Evolutionary conservation across 768 basidiomycete genomes (phyloP).

Genomic region (Coprinopsis marcescibilis): DNA sequence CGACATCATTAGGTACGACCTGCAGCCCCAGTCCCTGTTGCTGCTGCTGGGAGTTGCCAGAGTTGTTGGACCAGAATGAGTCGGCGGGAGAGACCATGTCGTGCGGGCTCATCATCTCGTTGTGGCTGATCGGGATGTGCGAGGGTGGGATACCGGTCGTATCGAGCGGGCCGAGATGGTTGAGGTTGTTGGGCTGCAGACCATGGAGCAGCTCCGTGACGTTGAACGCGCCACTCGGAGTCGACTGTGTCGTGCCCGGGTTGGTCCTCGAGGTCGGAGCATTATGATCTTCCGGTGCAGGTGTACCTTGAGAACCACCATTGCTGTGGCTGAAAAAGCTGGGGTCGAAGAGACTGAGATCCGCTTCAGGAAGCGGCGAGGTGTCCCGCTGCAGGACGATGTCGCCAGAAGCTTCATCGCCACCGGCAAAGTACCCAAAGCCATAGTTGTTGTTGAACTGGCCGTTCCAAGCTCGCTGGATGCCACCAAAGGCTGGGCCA

Average conservation of each 20-base stretch:
- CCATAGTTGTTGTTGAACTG: not conserved
- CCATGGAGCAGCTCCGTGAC: conserved; percentile 2
- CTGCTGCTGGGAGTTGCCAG: not conserved
- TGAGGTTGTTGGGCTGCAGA: not conserved
- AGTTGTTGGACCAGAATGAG: conserved; percentile 3
- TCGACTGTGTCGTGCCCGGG: not conserved
- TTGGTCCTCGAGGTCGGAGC: not conserved
- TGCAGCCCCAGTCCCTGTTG: not conserved
- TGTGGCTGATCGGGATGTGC: not conserved
- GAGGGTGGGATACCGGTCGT: not conserved
- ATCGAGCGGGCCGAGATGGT: not conserved
- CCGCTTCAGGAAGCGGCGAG: conserved; percentile 12
- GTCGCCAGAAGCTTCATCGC: not conserved
- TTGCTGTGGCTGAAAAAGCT: conserved; percentile 1
- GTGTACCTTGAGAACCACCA: not conserved
- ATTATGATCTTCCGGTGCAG: not conserved
- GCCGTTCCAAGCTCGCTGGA: not conserved
- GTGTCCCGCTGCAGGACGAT: conserved; percentile 12
- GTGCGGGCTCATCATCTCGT: conserved; percentile 5
- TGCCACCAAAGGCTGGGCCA: conserved; percentile 13
- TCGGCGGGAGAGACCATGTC: conserved; percentile 5
- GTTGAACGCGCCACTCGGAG: conserved; percentile 2
- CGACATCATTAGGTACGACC: not conserved
- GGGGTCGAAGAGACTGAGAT: conserved; percentile 12
- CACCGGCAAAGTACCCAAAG: not conserved